Base-by-base conservation (phyloP, 2,329 filamentous ascomycete species). In the Epichloe sibirici region DNA sequence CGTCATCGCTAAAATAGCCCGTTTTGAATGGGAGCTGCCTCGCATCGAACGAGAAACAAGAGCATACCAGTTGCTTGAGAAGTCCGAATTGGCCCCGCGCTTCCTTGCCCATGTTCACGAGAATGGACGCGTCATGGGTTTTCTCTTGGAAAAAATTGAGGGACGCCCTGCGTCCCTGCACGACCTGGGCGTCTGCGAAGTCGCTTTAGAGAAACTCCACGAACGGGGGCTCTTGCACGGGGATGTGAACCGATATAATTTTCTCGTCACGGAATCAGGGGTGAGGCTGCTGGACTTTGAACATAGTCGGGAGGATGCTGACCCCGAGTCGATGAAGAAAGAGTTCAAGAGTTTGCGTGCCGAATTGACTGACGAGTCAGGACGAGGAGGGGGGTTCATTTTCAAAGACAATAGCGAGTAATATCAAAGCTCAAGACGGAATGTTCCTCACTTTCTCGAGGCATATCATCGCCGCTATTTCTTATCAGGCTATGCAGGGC, bases 241-340 rank as follows among this genome's bases (percentile, higher is more conserved):
- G 13, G 69, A 71, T 56, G 59, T 65, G 37, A 70, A 71, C 56
- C 61, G 63, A 51, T 61, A 69, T 51, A 72, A 69, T 57, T 71
- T 70, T 55, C 53, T 71, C 46, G 57, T 67, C 53, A 55, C 44
- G 45, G 56, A 60, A 47, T 60, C 57, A 43, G 57, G 56, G 51
- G 60, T 61, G 25, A 64, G 57, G 48, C 59, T 66, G 23, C 34
- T 68, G 39, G 65, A 69, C 57, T 69, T 68, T 59, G 64, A 66
- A 56, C 50, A 52, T 51, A 8, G 11, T 5, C 40, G 8, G 40
- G 3, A 25, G 40, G 11, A 7, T 39, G 37, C 37, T n/a, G 11
- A 13, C n/a, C 37, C 37, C 13, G 37, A 39, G 37, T 39, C 37
- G 11, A 39, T 39, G n/a, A 13, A 9, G 5, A 39, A 39, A 9